Conservation (phyloP, 352 stramenopile species). For the Phytophthora colocasiae region DNA sequence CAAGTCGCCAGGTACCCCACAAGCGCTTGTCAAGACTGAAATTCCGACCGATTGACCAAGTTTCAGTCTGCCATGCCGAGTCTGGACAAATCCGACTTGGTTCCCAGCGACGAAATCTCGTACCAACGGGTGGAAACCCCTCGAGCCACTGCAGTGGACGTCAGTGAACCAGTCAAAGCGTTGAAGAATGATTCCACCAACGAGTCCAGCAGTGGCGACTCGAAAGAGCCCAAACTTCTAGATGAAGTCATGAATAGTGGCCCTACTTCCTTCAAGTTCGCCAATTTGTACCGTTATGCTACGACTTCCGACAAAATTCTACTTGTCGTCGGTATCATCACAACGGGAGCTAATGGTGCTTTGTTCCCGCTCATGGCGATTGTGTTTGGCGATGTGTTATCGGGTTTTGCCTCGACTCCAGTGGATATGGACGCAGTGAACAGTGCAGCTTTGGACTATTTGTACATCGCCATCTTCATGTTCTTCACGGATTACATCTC, state of each 20-base stretch:
- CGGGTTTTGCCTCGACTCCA: conserved; percentile 32
- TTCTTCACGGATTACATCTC: conserved; percentile 34
- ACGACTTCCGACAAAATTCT: conserved; percentile 42
- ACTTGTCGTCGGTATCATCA: conserved; percentile 36
- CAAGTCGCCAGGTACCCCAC: conserved; percentile 4
- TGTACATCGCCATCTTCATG: conserved; percentile 40
- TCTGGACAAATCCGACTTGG: conserved; percentile 18
- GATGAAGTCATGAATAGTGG: conserved; percentile 28
- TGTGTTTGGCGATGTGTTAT: conserved; percentile 49
- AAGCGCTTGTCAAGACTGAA: not conserved
- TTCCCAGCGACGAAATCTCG: conserved; percentile 1
- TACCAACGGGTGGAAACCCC: conserved; percentile 20
- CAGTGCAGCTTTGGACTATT: conserved; percentile 35
- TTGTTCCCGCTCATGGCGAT: conserved; percentile 57
- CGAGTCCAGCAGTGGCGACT: conserved; percentile 18
- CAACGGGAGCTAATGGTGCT: conserved; percentile 40
- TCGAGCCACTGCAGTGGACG: conserved; percentile 8
- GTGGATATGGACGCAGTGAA: conserved; percentile 42
- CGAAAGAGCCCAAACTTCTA: conserved; percentile 26
- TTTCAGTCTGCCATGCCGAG: conserved; percentile 5
- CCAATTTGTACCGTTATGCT: conserved; percentile 46
- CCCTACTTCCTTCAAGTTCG: conserved; percentile 40
- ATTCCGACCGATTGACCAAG: not conserved
- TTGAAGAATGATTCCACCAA: conserved; percentile 23
- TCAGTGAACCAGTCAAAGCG: conserved; percentile 3